phyloP scores from a whole-genome alignment of 495 filamentous ascomycete species.

The Talaromyces wortmannii region DNA sequence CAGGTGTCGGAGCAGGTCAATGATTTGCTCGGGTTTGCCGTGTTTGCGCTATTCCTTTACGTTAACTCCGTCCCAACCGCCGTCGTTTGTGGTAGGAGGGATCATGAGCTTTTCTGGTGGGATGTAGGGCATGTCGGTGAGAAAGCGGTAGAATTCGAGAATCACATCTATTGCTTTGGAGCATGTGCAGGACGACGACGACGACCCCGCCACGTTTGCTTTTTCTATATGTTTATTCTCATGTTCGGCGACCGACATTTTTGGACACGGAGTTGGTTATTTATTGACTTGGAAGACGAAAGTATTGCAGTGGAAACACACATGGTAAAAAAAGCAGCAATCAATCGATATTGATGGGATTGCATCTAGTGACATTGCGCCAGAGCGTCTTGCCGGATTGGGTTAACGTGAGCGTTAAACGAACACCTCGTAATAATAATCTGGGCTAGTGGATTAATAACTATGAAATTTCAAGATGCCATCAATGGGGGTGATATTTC shows the following conservation, averaged over 20 bases:
- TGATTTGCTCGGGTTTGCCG: neutral
- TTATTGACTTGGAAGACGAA: no score
- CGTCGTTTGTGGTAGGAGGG: neutral
- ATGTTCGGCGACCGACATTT: neutral
- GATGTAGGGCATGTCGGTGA: slow-evolving; percentile 1
- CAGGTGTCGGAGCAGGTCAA: neutral
- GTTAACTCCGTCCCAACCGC: neutral
- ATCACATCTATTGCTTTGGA: neutral
- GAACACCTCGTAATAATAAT: no score
- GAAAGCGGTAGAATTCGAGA: neutral
- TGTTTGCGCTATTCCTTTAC: neutral
- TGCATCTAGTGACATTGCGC: no score
- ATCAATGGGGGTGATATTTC: no score
- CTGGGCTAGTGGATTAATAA: no score
- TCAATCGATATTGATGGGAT: no score
- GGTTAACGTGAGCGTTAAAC: no score
- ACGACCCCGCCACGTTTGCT: neutral
- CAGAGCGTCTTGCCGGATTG: no score
- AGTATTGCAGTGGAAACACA: no score
- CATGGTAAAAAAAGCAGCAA: no score
- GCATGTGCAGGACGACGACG: neutral
- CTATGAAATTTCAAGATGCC: no score
- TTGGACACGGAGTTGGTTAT: no score
- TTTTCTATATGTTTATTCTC: neutral
- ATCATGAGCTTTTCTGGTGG: slow-evolving; percentile 1